These are phyloP conservation scores for Mortierella sp. DNA, from an alignment of 371 early-diverging fungal genomes.

Conservation along the genomic window DNA sequence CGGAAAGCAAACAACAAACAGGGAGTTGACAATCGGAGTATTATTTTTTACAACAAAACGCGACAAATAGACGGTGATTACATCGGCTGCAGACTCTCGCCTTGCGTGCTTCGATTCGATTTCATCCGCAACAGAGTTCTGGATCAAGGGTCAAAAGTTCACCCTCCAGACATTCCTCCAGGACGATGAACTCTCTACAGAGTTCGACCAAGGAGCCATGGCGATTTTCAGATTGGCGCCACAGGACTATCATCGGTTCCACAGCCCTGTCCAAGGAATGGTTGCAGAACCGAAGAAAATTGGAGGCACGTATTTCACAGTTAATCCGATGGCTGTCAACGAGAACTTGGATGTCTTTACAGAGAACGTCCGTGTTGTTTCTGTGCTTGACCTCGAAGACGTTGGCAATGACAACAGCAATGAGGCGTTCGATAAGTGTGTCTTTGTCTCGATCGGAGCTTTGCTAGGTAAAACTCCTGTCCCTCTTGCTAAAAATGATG, in stretches of 20 bases:
- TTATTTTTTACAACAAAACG: background rate
- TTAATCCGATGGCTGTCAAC: constrained; percentile 67
- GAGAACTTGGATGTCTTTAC: constrained; percentile 65
- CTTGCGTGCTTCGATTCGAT: constrained; percentile 70
- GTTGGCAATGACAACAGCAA: constrained; percentile 27
- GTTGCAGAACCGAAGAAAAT: constrained; percentile 44
- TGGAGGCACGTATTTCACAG: constrained; percentile 46
- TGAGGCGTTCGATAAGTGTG: constrained; percentile 42
- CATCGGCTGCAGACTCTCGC: constrained; percentile 81
- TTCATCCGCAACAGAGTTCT: constrained; percentile 68
- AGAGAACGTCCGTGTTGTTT: constrained; percentile 62
- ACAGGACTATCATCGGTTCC: constrained; percentile 88
- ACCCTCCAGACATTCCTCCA: constrained; percentile 67
- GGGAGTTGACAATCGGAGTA: background rate
- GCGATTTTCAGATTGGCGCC: constrained; percentile 83
- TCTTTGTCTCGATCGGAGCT: constrained; percentile 64
- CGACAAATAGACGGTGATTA: constrained; percentile 58
- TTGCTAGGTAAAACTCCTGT: constrained; percentile 36
- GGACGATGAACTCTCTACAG: constrained; percentile 51
- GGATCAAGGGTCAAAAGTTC: constrained; percentile 85
- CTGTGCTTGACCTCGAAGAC: constrained; percentile 47
- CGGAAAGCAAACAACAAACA: background rate
- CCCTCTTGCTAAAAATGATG: background rate
- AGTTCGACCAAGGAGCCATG: constrained; percentile 73
- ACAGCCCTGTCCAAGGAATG: constrained; percentile 75